Evolutionary conservation across 305 asterid genomes (phyloP).

Genomic region (Fraxinus sp.): DNA sequence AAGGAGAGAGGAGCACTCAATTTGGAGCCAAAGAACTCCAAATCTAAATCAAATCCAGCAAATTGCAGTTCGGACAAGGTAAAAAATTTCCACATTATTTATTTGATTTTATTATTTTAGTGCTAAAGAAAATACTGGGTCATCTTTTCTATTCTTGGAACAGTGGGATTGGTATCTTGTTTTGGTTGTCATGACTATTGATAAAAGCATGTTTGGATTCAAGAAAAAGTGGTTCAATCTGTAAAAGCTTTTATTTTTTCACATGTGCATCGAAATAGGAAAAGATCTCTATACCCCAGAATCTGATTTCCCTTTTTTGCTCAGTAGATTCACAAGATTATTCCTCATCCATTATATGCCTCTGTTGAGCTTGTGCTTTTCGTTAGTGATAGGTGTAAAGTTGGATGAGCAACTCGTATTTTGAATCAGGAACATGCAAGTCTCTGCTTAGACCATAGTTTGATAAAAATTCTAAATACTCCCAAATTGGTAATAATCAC

Average conservation of each 20-base stretch:
- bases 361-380: not conserved
- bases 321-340: not conserved
- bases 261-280: slow-evolving; percentile 3
- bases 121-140: not conserved
- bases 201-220: slow-evolving; percentile 7
- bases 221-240: not conserved
- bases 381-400: not conserved
- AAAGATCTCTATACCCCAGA: slow-evolving; percentile 8
- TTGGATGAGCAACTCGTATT: not conserved
- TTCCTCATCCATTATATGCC: not conserved
- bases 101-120: not conserved
- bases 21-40: slow-evolving; percentile 29
- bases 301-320: not conserved
- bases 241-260: slow-evolving; percentile 3
- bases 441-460: not conserved
- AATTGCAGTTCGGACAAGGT: slow-evolving; percentile 31
- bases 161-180: slow-evolving; percentile 15
- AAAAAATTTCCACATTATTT: not conserved
- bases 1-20: slow-evolving; percentile 53
- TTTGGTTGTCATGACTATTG: not conserved
- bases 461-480: no score
- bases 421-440: not conserved
- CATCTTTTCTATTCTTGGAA: not conserved
- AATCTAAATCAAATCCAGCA: slow-evolving; percentile 17
- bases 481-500: no score